A percentile compares a stretch with the other conserved stretches of the same genome.
Conservation (phyloP, 768 basidiomycete genomes). For the Collybia mongolica region DNA sequence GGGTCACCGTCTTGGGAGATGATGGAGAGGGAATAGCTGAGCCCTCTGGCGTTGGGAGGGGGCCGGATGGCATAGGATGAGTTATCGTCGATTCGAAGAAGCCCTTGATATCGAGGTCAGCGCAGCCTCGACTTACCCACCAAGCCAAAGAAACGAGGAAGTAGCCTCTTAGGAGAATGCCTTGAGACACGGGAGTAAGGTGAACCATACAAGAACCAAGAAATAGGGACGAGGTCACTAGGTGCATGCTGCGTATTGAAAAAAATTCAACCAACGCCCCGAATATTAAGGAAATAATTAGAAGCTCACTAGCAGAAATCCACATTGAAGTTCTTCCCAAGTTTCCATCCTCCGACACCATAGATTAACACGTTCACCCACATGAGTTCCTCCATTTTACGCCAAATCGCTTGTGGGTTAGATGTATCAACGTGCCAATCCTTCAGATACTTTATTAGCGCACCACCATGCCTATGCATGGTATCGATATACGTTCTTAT, state of each 20-base stretch:
- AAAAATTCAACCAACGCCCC: neutral
- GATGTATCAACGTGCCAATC: slow-evolving; percentile 41
- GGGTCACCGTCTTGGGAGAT: slow-evolving; percentile 33
- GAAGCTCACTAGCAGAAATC: slow-evolving; percentile 60
- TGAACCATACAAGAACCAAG: slow-evolving; percentile 36
- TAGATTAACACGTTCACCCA: slow-evolving; percentile 57
- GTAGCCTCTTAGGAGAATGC: slow-evolving; percentile 48
- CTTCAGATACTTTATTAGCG: slow-evolving; percentile 38
- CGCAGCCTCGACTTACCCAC: slow-evolving; percentile 57
- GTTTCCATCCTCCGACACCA: slow-evolving; percentile 50
- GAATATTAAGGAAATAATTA: neutral
- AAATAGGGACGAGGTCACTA: slow-evolving; percentile 60
- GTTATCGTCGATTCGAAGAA: slow-evolving; percentile 39
- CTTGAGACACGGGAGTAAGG: slow-evolving; percentile 34
- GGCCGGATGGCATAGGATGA: slow-evolving; percentile 15
- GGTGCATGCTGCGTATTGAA: slow-evolving; percentile 41
- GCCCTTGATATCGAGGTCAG: slow-evolving; percentile 39
- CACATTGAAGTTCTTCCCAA: slow-evolving; percentile 40
- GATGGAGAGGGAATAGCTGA: slow-evolving; percentile 19
- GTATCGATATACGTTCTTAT: slow-evolving; percentile 28
- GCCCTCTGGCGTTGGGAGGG: slow-evolving; percentile 19
- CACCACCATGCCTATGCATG: slow-evolving; percentile 34
- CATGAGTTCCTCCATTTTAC: slow-evolving; percentile 61
- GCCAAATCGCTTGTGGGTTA: slow-evolving; percentile 35
- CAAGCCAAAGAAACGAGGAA: slow-evolving; percentile 44